These are phyloP conservation scores for Candida tropicalis DNA, from an alignment of 1,139 yeast species.

Conservation along the genomic window DNA sequence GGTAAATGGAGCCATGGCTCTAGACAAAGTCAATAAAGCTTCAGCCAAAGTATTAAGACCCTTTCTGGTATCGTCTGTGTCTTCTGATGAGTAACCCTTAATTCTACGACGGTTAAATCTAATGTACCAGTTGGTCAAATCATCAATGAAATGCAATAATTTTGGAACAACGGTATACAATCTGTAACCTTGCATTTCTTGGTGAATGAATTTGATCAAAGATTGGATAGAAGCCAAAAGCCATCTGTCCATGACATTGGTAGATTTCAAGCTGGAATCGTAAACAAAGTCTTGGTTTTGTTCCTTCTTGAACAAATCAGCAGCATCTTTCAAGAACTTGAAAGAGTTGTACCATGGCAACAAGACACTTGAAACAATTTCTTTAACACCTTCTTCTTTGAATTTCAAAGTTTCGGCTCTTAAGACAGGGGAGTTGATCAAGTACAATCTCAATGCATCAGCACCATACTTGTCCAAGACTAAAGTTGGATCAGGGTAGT, in stretches of 20 bases:
- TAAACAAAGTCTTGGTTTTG: constrained; percentile 72
- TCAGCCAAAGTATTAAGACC: constrained; percentile 91
- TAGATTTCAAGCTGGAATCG: constrained; percentile 63
- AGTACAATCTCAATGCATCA: constrained; percentile 92
- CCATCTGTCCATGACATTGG: constrained; percentile 98
- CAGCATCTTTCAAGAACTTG: constrained; percentile 95
- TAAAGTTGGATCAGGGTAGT: constrained; percentile 91
- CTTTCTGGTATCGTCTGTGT: constrained; percentile 76
- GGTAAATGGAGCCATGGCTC: constrained; percentile 99
- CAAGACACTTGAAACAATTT: constrained; percentile 91
- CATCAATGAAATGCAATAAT: constrained; percentile 83
- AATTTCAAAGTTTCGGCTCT: constrained; percentile 96
- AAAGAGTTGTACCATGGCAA: constrained; percentile 98
- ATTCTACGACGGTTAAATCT: constrained; percentile 97
- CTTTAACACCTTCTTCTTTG: constrained; percentile 98
- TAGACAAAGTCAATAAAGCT: constrained; percentile 81
- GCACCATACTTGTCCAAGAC: constrained; percentile 92
- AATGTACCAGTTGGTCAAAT: constrained; percentile 98
- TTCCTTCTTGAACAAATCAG: constrained; percentile 78
- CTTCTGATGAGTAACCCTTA: constrained; percentile 80
- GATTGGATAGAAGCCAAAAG: constrained; percentile 92
- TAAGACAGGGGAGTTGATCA: constrained; percentile 95
- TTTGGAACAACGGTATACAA: constrained; percentile 96
- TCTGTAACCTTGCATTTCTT: constrained; percentile 88
- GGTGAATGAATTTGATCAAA: constrained; percentile 79